Percentiles rank a stretch among this genome's conserved stretches.
Conservation (phyloP, 129 eudicot species). For the Heracleum sosnowskyi region DNA sequence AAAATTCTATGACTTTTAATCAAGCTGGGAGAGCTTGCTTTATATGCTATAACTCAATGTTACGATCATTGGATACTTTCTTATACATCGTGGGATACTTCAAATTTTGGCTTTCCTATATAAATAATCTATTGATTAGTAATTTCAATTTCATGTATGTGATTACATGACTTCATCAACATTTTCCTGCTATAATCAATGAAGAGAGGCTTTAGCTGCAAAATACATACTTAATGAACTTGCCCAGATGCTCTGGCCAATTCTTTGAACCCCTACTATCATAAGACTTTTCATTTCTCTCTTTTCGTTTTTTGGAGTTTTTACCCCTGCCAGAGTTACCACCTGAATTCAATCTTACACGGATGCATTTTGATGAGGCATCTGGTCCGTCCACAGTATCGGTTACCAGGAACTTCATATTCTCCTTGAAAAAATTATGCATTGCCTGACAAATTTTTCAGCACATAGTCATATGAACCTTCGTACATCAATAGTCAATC, state of each 20-base stretch:
- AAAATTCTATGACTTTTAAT: neutral
- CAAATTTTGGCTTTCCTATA: neutral
- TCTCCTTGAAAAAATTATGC: slow-evolving; percentile 83
- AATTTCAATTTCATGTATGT: neutral
- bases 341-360: slow-evolving; percentile 62
- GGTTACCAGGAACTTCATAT: slow-evolving; percentile 72
- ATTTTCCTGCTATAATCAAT: neutral
- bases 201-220: neutral
- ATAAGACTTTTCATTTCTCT: slow-evolving; percentile 63
- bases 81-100: neutral
- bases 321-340: slow-evolving; percentile 43
- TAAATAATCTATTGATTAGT: neutral
- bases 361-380: slow-evolving; percentile 70
- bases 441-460: slow-evolving; percentile 47
- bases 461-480: neutral
- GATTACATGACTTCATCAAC: neutral
- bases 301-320: slow-evolving; percentile 66
- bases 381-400: slow-evolving; percentile 92
- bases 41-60: neutral
- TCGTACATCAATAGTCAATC: neutral
- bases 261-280: slow-evolving; percentile 83
- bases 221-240: slow-evolving; percentile 67
- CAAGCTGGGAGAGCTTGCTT: neutral
- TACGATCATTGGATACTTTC: neutral
- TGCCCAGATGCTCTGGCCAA: slow-evolving; percentile 85